Percentiles rank a stretch among this genome's conserved stretches.
phyloP scores from a whole-genome alignment of 805 yeast species.

The Yarrowia hollandica region DNA sequence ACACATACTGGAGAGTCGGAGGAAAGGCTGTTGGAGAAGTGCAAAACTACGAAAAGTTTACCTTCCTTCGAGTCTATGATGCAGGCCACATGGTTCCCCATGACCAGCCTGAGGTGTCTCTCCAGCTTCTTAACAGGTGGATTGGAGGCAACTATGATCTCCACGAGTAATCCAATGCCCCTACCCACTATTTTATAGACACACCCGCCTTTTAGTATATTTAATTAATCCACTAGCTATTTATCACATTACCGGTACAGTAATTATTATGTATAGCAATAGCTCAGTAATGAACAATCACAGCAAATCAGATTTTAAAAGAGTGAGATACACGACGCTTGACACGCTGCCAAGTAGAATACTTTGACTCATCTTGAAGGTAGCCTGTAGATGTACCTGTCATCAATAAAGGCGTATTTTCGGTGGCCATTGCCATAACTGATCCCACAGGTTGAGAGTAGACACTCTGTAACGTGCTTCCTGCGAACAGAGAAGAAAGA shows the following conservation, averaged over 20 bases:
- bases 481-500: neutral
- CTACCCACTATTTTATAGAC: too few species aligned
- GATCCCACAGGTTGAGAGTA: conserved; percentile 3
- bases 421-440: neutral
- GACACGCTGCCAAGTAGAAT: conserved; percentile 16
- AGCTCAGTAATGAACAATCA: neutral
- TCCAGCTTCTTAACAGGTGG: conserved; percentile 76
- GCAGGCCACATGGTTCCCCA: conserved; percentile 95
- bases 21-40: conserved; percentile 61
- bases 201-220: too few species aligned
- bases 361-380: neutral
- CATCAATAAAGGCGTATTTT: neutral
- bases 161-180: neutral
- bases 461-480: neutral
- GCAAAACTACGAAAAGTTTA: conserved; percentile 65
- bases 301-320: conserved; percentile 24
- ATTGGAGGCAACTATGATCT: conserved; percentile 37
- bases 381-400: neutral
- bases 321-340: neutral
- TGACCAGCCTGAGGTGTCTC: conserved; percentile 75
- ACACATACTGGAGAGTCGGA: conserved; percentile 35
- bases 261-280: neutral
- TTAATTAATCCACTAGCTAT: neutral
- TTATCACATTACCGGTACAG: too few species aligned
- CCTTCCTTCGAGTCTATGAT: conserved; percentile 73